These are phyloP conservation scores for Purshia tridentata DNA, from an alignment of 306 rosid species.

Conservation along the genomic window DNA sequence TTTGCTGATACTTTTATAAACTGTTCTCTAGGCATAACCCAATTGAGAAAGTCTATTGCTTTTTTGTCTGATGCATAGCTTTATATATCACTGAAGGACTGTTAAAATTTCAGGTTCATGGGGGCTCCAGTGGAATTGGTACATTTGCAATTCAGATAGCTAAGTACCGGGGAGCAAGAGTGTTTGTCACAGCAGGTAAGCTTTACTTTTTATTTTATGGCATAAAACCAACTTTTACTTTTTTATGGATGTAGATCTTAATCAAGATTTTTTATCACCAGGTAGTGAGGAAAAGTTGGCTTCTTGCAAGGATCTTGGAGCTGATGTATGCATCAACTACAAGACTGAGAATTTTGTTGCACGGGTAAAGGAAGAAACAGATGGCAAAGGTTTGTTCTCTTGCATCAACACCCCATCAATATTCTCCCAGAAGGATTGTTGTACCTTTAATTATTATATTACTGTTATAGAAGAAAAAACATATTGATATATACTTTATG, in stretches of 20 bases:
- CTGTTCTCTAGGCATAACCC: not conserved
- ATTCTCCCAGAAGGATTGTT: not conserved
- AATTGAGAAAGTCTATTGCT: not conserved
- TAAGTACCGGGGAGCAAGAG: conserved; percentile 58
- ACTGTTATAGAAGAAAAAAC: not conserved
- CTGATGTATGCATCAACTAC: conserved; percentile 87
- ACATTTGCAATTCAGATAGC: conserved; percentile 94
- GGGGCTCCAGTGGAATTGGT: conserved; percentile 94
- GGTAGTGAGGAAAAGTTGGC: conserved; percentile 70
- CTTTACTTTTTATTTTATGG: too few relatives aligned
- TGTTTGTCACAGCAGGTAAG: conserved; percentile 79
- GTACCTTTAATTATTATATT: conserved; percentile 3
- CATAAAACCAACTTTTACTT: too few relatives aligned
- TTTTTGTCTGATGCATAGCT: not conserved
- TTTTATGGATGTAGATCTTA: too few relatives aligned
- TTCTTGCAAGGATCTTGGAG: conserved; percentile 76
- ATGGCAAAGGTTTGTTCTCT: conserved; percentile 70
- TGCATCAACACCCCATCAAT: not conserved
- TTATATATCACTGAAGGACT: too few relatives aligned
- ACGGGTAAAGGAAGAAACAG: conserved; percentile 86
- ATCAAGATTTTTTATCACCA: too few relatives aligned
- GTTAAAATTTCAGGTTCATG: conserved; percentile 50
- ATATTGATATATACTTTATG: conserved; percentile 12
- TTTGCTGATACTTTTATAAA: not conserved
- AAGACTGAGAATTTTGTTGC: conserved; percentile 84